These are phyloP conservation scores for Adansonia digitata DNA, from an alignment of 345 rosid species.

Conservation along the genomic window DNA sequence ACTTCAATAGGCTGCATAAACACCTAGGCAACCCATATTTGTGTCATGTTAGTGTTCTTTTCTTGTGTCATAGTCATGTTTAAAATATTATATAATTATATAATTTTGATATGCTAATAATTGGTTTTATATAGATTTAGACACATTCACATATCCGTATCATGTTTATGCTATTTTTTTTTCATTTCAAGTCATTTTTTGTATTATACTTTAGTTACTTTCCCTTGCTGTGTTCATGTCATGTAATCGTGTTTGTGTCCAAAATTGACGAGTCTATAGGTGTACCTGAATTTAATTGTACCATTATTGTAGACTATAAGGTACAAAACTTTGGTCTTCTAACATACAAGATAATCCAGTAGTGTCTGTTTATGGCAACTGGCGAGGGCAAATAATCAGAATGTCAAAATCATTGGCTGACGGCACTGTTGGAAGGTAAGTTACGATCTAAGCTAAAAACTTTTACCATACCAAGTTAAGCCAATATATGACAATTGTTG, in stretches of 20 bases:
- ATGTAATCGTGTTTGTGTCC: too few species aligned
- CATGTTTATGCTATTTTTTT: too few species aligned
- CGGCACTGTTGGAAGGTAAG: neutral
- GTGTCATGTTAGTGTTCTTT: too few species aligned
- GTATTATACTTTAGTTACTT: too few species aligned
- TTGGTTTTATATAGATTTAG: too few species aligned
- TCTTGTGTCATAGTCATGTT: too few species aligned
- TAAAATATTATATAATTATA: too few species aligned
- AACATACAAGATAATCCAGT: neutral
- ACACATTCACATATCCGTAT: too few species aligned
- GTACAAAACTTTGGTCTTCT: neutral
- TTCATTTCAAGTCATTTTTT: too few species aligned
- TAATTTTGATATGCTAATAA: too few species aligned
- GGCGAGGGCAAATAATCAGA: neutral
- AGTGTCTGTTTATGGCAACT: neutral
- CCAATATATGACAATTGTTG: neutral
- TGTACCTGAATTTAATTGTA: neutral
- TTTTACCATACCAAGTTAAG: neutral
- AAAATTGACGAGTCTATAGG: too few species aligned
- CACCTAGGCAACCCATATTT: neutral
- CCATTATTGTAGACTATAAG: neutral
- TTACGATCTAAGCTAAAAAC: neutral
- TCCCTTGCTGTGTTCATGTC: too few species aligned
- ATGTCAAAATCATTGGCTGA: neutral
- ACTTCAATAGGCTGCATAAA: neutral